Base-by-base conservation (phyloP, 495 filamentous ascomycete genomes). In the Trichodelitschia bisporula region DNA sequence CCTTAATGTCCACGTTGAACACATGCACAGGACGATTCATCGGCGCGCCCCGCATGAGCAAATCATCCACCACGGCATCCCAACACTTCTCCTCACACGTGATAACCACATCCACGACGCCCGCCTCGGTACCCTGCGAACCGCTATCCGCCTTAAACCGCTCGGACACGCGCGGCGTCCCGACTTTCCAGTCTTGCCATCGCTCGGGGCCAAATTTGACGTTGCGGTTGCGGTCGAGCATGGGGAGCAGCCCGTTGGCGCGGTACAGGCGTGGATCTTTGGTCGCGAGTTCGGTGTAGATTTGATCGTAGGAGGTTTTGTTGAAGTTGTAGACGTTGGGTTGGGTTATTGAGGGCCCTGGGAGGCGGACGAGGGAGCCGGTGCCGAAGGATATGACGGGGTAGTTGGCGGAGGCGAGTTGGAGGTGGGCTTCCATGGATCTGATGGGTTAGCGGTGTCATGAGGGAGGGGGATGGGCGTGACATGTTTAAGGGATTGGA, bases 261-360 rank as follows among this genome's bases (percentile, higher is more conserved):
- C 68, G 69, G 52, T 99, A 99, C 2, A 99, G 61, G 0, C 77
- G 64, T 31, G 72, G 71, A 44, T 99, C 89, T 40, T 93, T 91
- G 19, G 59, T 46, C 21, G 70, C 57, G 0, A 99, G 65, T 44
- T 93, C 83, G 32, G 76, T 64, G 52, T 86, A 86, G 66, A 99
- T 99, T 40, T 67, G 63, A 33, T 68, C 62, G 55, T 99, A 99
- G 18, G 82, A 86, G 4, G 80, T 90, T 40, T 67, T 72, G 49
- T 95, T 93, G 64, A 99, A 99, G 35, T 66, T 62, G 61, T 95
- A 99, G 37, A 95, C 83, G 47, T 99, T 95, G 18, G 89, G 89
- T 49, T 92, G 74, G 17, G 65, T 68, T 38, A 92, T 83, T 11
- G 72, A 71, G 1, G 89, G 86, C 0, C 89, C 89, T 2, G 89